Base-by-base conservation (phyloP, 331 rosid genomes). In the Spiraea crenata region DNA sequence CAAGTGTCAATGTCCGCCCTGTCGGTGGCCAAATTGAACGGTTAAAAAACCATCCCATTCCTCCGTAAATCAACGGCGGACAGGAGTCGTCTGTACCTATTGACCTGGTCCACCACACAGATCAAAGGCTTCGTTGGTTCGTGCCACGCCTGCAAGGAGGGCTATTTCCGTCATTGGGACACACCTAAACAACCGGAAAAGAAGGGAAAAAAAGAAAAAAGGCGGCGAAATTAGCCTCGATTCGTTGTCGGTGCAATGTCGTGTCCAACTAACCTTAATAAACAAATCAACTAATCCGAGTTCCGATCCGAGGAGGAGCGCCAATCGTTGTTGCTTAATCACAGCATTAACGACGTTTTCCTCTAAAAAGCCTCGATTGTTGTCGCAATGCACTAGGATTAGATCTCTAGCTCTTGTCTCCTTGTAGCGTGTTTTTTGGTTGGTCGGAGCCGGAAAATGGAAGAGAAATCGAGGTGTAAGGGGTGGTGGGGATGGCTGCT, bases 401-500 rank as follows among this genome's bases (percentile, higher is more conserved):
- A 65, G 78, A 40, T n/a, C 70, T 63, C 68, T 63, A 38, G 31
- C 31, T 25, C 66, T 38, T 15, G 31, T 17, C 37, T 42, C 50
- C 35, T 31, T 45, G 6, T 9, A 11, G 16, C 41, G 25, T 40
- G 19, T 11, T 17, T 48, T n/a, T 50, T 41, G 49, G 37, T 20
- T 46, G 34, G 3, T 74, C 34, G 41, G 61, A 75, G 58, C 68
- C 79, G 55, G 69, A 5, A 77, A 87, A 86, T 91, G 97, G 91
- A 73, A 54, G 80, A 61, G 60, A 89, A 84, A 82, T 80, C 89
- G 25, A 81, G 64, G 77, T 77, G 88, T 9, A 63, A 54, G 65
- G 96, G 96, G 3, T 85, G 91, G 46, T 90, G 85, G 6, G 85
- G 89, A 14, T 95, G 99, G 98, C 61, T 81, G 47, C 41, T 92